phyloP scores from a whole-genome alignment of 371 early-diverging fungal genomes.

The Mucor circinelloides region DNA sequence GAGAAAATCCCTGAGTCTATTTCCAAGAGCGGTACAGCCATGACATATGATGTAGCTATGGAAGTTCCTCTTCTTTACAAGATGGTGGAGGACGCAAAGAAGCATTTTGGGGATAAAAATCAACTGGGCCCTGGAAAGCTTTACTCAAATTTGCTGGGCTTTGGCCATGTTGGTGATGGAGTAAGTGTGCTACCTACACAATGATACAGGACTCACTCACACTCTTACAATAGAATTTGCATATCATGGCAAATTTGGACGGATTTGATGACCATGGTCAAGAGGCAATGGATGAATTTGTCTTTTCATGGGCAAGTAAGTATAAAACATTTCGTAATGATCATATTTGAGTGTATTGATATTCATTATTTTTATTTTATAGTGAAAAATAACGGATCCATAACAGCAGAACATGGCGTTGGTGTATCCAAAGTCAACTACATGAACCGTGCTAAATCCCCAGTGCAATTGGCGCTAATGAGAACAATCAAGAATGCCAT shows the following conservation, averaged over 20 bases:
- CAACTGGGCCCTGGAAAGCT: conserved; percentile 48
- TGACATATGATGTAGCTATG: conserved; percentile 81
- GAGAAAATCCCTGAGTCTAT: conserved; percentile 40
- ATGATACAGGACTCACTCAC: neutral
- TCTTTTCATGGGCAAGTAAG: conserved; percentile 76
- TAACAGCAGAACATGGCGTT: conserved; percentile 75
- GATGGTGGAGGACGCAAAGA: conserved; percentile 72
- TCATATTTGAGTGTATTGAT: neutral
- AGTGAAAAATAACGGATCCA: conserved; percentile 46
- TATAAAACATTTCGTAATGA: neutral
- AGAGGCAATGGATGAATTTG: conserved; percentile 80
- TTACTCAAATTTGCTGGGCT: conserved; percentile 66
- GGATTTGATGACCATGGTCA: conserved; percentile 45
- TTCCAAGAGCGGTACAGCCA: conserved; percentile 54
- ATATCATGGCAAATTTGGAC: conserved; percentile 80
- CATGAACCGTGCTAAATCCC: conserved; percentile 58
- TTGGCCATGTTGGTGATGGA: conserved; percentile 91
- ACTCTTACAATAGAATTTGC: conserved; percentile 81
- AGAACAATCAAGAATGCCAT: conserved; percentile 67
- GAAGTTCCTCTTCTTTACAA: conserved; percentile 81
- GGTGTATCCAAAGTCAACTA: conserved; percentile 64
- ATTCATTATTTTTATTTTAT: neutral
- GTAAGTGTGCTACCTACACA: conserved; percentile 17
- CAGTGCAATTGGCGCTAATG: conserved; percentile 61
- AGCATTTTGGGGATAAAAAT: conserved; percentile 48